These are phyloP conservation scores for Fagopyrum esculentum DNA, from an alignment of 148 eudicot genomes.

Conservation along the genomic window DNA sequence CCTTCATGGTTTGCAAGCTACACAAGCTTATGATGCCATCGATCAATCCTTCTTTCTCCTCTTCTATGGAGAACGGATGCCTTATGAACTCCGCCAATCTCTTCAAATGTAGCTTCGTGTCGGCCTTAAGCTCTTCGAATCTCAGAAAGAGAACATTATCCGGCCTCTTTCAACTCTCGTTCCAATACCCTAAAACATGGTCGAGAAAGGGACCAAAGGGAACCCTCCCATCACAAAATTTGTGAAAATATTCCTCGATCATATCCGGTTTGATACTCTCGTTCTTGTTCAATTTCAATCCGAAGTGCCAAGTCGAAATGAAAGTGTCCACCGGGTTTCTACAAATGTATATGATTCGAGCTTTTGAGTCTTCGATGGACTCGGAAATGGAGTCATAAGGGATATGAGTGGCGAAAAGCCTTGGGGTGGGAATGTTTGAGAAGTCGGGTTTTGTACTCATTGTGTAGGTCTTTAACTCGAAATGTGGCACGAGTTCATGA, in stretches of 20 bases:
- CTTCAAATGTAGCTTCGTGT: slow-evolving; percentile 2
- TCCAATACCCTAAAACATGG: slow-evolving; percentile 30
- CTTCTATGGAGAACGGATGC: slow-evolving; percentile 21
- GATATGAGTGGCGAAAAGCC: slow-evolving; percentile 20
- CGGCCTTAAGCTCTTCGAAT: slow-evolving; percentile 33
- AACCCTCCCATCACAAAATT: slow-evolving; percentile 23
- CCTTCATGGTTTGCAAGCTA: slow-evolving; percentile 29
- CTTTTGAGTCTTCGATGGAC: slow-evolving; percentile 3
- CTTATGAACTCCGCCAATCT: slow-evolving; percentile 28
- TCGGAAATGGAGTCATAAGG: slow-evolving; percentile 15
- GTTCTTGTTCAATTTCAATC: slow-evolving; percentile 1
- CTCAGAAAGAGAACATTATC: slow-evolving; percentile 22
- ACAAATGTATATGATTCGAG: slow-evolving; percentile 20
- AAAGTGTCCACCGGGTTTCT: slow-evolving; percentile 19
- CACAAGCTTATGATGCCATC: slow-evolving; percentile 27
- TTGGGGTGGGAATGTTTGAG: background rate
- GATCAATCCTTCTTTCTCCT: slow-evolving; percentile 24
- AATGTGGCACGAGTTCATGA: slow-evolving; percentile 25
- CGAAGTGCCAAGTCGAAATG: slow-evolving; percentile 16
- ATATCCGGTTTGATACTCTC: background rate
- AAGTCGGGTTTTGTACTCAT: slow-evolving; percentile 14
- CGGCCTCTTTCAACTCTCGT: slow-evolving; percentile 19
- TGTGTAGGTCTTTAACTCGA: slow-evolving; percentile 18
- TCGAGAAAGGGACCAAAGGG: slow-evolving; percentile 32
- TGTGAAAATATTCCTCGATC: slow-evolving; percentile 24